Evolutionary conservation across 371 early-diverging fungal species (phyloP).

Genomic region (Haplosporangium sp.): DNA sequence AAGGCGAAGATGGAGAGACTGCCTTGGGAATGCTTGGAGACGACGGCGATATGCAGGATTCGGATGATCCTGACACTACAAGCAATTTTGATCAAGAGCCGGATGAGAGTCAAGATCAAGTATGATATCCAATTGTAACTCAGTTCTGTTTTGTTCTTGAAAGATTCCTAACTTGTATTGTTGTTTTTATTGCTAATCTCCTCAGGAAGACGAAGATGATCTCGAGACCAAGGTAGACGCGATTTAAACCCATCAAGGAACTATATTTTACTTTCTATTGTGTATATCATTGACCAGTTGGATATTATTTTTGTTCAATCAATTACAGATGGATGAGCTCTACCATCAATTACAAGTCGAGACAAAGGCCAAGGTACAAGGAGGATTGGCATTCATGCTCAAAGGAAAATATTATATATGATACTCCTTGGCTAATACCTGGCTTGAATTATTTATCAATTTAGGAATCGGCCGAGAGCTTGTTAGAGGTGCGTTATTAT

Average conservation of each 20-base stretch:
- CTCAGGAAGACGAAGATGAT: slow-evolving; percentile 32
- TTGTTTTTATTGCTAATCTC: neutral
- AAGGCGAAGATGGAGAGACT: slow-evolving; percentile 41
- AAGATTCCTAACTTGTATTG: neutral
- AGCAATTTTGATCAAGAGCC: slow-evolving; percentile 51
- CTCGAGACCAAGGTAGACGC: slow-evolving; percentile 47
- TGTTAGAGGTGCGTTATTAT: slow-evolving; percentile 30
- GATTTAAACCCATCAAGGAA: neutral
- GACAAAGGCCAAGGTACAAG: slow-evolving; percentile 45
- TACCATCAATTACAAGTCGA: slow-evolving; percentile 44
- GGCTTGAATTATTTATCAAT: too few species aligned
- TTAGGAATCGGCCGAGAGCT: slow-evolving; percentile 47
- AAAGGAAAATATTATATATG: neutral
- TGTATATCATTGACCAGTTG: neutral
- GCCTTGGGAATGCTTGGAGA: slow-evolving; percentile 29
- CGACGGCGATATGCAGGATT: slow-evolving; percentile 53
- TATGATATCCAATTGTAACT: neutral
- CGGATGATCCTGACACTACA: slow-evolving; percentile 51
- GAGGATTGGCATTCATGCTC: neutral
- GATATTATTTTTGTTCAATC: neutral
- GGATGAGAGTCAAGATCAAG: slow-evolving; percentile 38
- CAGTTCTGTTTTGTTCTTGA: neutral
- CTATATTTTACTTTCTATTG: neutral
- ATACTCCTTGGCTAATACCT: too few species aligned
- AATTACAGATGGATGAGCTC: slow-evolving; percentile 53